Base-by-base conservation (phyloP, 1,284 basidiomycete genomes). In the Austropuccinia psidii region DNA sequence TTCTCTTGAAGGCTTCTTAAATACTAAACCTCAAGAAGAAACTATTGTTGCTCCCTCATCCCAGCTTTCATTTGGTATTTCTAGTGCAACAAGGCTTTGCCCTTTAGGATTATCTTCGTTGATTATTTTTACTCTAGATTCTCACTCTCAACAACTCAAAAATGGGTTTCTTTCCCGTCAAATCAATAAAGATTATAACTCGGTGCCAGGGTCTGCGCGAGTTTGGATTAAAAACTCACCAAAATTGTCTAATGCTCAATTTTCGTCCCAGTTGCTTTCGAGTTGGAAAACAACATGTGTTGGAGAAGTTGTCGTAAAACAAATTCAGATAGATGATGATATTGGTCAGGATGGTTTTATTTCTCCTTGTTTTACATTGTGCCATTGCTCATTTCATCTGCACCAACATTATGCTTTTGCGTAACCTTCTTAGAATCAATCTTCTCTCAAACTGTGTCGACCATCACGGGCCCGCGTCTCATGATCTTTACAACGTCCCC, bases 41-140 rank as follows among this genome's bases (percentile, higher is more conserved):
- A 24, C 24, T 19, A 21, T 43, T n/a, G 2, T 27, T 17, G 27
- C 21, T 21, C 17, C 54, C n/a, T 7, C 24, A 3, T 27, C 39
- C 21, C 50, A 68, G 41, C 33, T 68, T 19, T 7, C 52, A 31
- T 60, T 70, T 21, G 39, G 27, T n/a, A n/a, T n/a, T 29, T 52
- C 39, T 13, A 5, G 24, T 47, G 33, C 55, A 29, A 6, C 45
- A 8, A 41, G 54, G 15, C 29, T 58, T 31, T 60, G 54, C 39
- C 55, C 67, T 4, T 57, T 41, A 13, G 67, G 67, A 7, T 9
- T 55, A 27, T 70, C 67, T 0, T 70, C 67, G 17, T 47, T 70
- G 17, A 15, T 60, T 15, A 60, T 70, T 31, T 49, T 58, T 21
- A 43, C 55, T 31, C 33, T 70, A n/a, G 43, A 39, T 8, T 31